phyloP scores from a whole-genome alignment of 306 rosid genomes.

The Chamaecrista fasciculata region DNA sequence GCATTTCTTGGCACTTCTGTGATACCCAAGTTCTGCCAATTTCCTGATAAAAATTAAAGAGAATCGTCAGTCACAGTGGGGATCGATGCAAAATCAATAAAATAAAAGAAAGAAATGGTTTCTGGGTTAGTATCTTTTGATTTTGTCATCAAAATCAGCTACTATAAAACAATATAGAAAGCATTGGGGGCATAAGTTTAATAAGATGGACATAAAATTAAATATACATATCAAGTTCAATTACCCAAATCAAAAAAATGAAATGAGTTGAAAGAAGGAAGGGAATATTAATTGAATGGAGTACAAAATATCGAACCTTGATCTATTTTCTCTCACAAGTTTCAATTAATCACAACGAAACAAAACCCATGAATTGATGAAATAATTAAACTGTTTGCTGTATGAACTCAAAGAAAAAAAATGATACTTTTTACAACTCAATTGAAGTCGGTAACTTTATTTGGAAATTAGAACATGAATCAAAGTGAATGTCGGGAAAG shows the following conservation, averaged over 20 bases:
- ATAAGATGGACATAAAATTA: conserved; percentile 22
- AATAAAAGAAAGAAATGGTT: not conserved
- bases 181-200: conserved; percentile 17
- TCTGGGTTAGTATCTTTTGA: conserved; percentile 24
- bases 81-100: not conserved
- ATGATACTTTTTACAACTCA: conserved; percentile 33
- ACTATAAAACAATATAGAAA: conserved; percentile 27
- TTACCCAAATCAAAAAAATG: not conserved
- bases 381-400: conserved; percentile 38
- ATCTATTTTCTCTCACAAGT: conserved; percentile 26
- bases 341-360: conserved; percentile 15
- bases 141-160: conserved; percentile 37
- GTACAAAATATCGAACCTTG: not conserved
- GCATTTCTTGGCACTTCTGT: conserved; percentile 83
- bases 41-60: conserved; percentile 83
- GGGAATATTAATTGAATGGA: conserved; percentile 21
- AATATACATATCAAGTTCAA: not conserved
- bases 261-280: conserved; percentile 18
- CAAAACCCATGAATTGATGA: conserved; percentile 29
- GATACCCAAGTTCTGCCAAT: conserved; percentile 82
- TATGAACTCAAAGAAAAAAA: conserved; percentile 38
- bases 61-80: too few relatives aligned
- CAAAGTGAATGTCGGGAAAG: conserved; percentile 44
- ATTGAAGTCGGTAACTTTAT: conserved; percentile 40
- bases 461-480: conserved; percentile 46